Conservation (phyloP, 1,284 basidiomycete genomes). For the Marasmius fiardii region DNA sequence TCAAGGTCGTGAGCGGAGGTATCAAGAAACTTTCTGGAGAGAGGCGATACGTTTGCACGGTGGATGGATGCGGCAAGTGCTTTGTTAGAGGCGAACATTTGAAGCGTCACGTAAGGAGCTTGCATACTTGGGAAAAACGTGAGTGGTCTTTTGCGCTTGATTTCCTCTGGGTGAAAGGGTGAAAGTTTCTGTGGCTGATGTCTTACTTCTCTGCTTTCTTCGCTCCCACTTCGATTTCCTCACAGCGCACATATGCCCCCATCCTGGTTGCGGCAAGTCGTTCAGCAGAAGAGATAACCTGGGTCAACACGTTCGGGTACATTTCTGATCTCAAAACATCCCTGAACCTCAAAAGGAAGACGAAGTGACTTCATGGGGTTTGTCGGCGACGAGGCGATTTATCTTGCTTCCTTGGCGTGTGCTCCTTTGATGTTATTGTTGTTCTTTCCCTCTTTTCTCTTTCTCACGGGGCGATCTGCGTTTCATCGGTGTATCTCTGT, state of each 20-base stretch:
- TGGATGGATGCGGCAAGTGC: constrained; percentile 71
- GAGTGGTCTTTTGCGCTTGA: constrained; percentile 25
- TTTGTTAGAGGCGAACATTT: constrained; percentile 76
- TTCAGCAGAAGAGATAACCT: constrained; percentile 84
- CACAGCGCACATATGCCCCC: constrained; percentile 68
- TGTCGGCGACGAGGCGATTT: too few species aligned
- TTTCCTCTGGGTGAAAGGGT: not conserved
- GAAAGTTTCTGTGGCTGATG: not conserved
- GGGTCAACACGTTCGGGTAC: constrained; percentile 72
- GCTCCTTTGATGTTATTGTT: too few species aligned
- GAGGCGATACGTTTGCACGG: constrained; percentile 65
- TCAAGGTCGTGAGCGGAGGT: constrained; percentile 16
- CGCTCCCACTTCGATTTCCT: constrained; percentile 5
- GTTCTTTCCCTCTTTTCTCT: too few species aligned
- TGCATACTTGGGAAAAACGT: constrained; percentile 81
- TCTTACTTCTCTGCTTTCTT: constrained; percentile 4
- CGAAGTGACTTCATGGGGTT: too few species aligned
- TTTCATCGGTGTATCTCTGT: too few species aligned
- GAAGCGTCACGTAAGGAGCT: constrained; percentile 72
- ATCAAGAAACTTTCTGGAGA: constrained; percentile 31
- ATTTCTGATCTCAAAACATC: constrained; percentile 28
- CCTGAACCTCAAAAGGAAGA: too few species aligned
- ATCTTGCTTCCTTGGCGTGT: too few species aligned
- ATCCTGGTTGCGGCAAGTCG: constrained; percentile 65
- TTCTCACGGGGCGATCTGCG: too few species aligned